phyloP scores from a whole-genome alignment of 2,329 filamentous ascomycete species.

The Emmonsiellopsis sp. region DNA sequence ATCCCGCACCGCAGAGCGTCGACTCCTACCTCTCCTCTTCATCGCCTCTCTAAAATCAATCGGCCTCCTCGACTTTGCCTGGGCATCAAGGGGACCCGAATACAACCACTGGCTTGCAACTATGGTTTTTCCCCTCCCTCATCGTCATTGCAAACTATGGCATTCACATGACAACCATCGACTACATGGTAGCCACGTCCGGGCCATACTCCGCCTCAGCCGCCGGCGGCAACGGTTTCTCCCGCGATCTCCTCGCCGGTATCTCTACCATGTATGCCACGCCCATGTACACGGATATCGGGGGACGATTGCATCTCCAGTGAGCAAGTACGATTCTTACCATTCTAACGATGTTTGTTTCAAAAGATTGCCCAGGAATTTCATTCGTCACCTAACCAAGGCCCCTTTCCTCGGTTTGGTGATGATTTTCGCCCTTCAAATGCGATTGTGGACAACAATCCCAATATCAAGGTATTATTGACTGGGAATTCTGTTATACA shows the following conservation, averaged over 20 bases:
- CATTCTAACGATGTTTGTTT: slow-evolving; percentile 22
- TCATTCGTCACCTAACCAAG: slow-evolving; percentile 11
- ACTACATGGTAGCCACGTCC: slow-evolving; percentile 58
- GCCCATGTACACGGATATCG: slow-evolving; percentile 43
- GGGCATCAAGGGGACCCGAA: slow-evolving; percentile 45
- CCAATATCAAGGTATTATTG: slow-evolving; percentile 11
- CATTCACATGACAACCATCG: slow-evolving; percentile 55
- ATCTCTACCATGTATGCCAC: slow-evolving; percentile 48
- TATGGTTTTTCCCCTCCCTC: slow-evolving; percentile 48
- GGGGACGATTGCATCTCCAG: slow-evolving; percentile 29
- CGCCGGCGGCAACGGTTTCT: slow-evolving; percentile 55
- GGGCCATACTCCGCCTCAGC: slow-evolving; percentile 54
- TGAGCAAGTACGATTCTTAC: slow-evolving; percentile 52
- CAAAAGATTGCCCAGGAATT: slow-evolving; percentile 19
- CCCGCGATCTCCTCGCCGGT: slow-evolving; percentile 53
- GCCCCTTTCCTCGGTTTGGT: slow-evolving; percentile 13
- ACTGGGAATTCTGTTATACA: slow-evolving; percentile 17
- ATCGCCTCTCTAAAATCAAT: slow-evolving; percentile 50
- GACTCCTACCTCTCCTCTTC: slow-evolving; percentile 56
- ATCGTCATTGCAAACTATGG: slow-evolving; percentile 51
- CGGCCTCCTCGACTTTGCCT: slow-evolving; percentile 52
- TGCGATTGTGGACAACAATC: slow-evolving; percentile 12
- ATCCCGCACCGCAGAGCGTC: slow-evolving; percentile 50
- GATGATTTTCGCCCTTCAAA: slow-evolving; percentile 17
- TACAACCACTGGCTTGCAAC: slow-evolving; percentile 49